A percentile compares a stretch with the other conserved stretches of the same genome.
Evolutionary conservation across 352 stramenopile species (phyloP).

Genomic region (Thalassiosira exigua): DNA sequence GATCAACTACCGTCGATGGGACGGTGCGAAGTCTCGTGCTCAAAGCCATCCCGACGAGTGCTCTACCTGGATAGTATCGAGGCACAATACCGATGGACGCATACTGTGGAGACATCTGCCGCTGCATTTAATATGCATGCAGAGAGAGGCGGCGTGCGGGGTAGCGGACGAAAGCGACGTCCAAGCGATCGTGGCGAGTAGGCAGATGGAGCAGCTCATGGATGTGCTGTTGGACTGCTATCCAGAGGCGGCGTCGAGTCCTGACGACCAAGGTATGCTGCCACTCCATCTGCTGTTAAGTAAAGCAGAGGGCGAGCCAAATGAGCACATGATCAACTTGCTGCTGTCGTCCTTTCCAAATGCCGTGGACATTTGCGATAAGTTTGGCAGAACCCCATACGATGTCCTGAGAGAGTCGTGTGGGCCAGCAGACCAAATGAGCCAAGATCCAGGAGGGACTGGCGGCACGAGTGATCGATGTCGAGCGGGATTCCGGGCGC

Average conservation of each 20-base stretch:
- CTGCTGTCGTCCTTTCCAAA: slow-evolving; percentile 62
- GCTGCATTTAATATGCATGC: slow-evolving; percentile 78
- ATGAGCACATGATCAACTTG: slow-evolving; percentile 63
- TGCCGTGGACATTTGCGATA: slow-evolving; percentile 62
- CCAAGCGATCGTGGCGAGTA: slow-evolving; percentile 57
- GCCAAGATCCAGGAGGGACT: slow-evolving; percentile 16
- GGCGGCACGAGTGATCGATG: slow-evolving; percentile 38
- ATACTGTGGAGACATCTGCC: slow-evolving; percentile 80
- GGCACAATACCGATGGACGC: slow-evolving; percentile 59
- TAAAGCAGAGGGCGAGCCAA: slow-evolving; percentile 61
- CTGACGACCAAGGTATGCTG: slow-evolving; percentile 84
- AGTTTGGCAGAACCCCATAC: slow-evolving; percentile 61
- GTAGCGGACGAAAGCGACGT: slow-evolving; percentile 37
- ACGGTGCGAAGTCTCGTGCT: slow-evolving; percentile 63
- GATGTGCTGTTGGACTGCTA: slow-evolving; percentile 74
- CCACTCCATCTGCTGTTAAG: slow-evolving; percentile 70
- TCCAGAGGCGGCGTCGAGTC: slow-evolving; percentile 66
- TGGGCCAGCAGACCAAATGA: no score
- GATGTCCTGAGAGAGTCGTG: slow-evolving; percentile 63
- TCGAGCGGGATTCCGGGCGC: slow-evolving; percentile 52
- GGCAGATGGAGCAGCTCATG: slow-evolving; percentile 71
- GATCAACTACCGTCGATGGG: slow-evolving; percentile 79
- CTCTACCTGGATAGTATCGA: slow-evolving; percentile 78
- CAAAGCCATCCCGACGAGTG: slow-evolving; percentile 75
- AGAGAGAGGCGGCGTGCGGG: slow-evolving; percentile 48